phyloP scores from a whole-genome alignment of 164 flowering plant species.

The Warburgia ugandensis region DNA sequence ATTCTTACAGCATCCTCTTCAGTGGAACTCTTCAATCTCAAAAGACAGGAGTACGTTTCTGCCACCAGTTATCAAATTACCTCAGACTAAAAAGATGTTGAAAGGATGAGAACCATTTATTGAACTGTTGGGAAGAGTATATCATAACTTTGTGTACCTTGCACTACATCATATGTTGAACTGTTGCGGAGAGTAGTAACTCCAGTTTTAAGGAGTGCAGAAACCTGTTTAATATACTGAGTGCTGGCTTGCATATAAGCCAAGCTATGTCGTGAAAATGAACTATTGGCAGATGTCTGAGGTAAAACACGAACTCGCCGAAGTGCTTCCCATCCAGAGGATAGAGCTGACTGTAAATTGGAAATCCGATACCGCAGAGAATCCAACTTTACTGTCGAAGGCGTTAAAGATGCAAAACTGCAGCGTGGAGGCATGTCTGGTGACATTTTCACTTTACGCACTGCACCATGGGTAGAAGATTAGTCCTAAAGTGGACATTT shows the following conservation, averaged over 20 bases:
- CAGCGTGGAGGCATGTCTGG: conserved; percentile 82
- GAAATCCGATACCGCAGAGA: conserved; percentile 34
- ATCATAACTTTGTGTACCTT: conserved; percentile 43
- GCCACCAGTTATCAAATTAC: conserved; percentile 13
- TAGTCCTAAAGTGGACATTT: neutral
- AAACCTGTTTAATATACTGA: conserved; percentile 77
- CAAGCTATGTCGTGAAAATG: conserved; percentile 68
- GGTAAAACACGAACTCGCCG: conserved; percentile 43
- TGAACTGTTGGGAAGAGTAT: neutral
- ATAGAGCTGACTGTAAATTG: conserved; percentile 40
- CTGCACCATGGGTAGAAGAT: conserved; percentile 35
- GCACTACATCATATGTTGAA: conserved; percentile 64
- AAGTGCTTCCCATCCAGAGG: conserved; percentile 69
- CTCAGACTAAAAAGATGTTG: neutral
- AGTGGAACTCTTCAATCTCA: conserved; percentile 70
- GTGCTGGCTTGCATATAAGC: conserved; percentile 78
- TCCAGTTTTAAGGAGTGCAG: conserved; percentile 71
- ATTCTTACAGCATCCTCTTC: conserved; percentile 66
- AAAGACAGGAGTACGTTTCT: conserved; percentile 68
- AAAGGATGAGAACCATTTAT: neutral
- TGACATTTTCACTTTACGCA: conserved; percentile 70
- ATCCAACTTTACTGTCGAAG: conserved; percentile 44
- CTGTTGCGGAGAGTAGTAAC: conserved; percentile 64
- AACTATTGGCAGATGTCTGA: conserved; percentile 45
- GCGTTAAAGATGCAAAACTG: conserved; percentile 48